A percentile compares a stretch with the other conserved stretches of the same genome.
Evolutionary conservation across 805 yeast species (phyloP).

Genomic region (Komagataella mondaviorum): DNA sequence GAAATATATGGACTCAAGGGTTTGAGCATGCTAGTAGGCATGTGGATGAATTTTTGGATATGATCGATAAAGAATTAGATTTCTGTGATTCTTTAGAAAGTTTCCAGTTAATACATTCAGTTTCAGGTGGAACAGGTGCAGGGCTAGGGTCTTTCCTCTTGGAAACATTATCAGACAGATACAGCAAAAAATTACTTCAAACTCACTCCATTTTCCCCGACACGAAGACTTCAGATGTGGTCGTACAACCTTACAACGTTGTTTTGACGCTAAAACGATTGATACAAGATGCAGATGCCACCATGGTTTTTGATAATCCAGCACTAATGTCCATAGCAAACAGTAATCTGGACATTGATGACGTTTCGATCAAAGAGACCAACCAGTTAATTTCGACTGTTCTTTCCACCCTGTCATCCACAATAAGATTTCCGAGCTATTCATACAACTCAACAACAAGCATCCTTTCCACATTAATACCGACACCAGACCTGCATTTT

Average conservation of each 20-base stretch:
- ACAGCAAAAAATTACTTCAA: conserved; percentile 67
- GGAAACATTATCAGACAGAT: conserved; percentile 70
- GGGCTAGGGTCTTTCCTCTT: conserved; percentile 81
- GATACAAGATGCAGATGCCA: conserved; percentile 75
- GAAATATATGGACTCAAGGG: conserved; percentile 93
- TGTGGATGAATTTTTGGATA: conserved; percentile 63
- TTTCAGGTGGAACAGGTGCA: conserved; percentile 98
- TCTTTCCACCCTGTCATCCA: conserved; percentile 73
- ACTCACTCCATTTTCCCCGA: conserved; percentile 83
- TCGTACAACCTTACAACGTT: conserved; percentile 93
- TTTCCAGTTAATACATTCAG: conserved; percentile 84
- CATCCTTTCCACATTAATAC: conserved; percentile 68
- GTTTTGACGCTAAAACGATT: conserved; percentile 70
- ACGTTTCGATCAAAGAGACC: conserved; percentile 63
- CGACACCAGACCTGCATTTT: conserved; percentile 76
- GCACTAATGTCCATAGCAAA: conserved; percentile 67
- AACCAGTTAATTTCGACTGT: conserved; percentile 80
- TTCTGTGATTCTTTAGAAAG: conserved; percentile 83
- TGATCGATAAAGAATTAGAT: conserved; percentile 83
- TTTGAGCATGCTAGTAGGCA: conserved; percentile 58
- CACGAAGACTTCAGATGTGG: conserved; percentile 75
- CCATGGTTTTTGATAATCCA: conserved; percentile 84
- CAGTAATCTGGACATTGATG: conserved; percentile 36
- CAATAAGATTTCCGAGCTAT: conserved; percentile 83
- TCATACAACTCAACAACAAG: conserved; percentile 80